Conservation (phyloP, 2,329 filamentous ascomycete species). For the Helotiales sp. region DNA sequence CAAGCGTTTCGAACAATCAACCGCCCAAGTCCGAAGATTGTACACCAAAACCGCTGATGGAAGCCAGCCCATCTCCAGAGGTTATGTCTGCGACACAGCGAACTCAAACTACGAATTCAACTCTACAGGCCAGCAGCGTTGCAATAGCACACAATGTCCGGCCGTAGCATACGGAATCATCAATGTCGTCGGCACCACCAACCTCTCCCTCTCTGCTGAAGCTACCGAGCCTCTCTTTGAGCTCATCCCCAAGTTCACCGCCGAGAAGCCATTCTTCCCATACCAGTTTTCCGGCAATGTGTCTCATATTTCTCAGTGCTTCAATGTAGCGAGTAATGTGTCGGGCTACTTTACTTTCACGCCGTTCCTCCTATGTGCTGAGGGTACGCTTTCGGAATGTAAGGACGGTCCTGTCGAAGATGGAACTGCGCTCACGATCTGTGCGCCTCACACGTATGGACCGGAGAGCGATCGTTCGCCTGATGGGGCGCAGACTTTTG, state of each 20-base stretch:
- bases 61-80: conserved; percentile 11
- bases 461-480: not conserved
- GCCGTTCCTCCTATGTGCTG: conserved; percentile 13
- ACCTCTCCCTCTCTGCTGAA: conserved; percentile 15
- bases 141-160: conserved; percentile 17
- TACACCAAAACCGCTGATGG: conserved; percentile 5
- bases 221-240: conserved; percentile 4
- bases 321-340: not conserved
- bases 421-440: conserved; percentile 16
- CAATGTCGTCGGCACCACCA: conserved; percentile 18
- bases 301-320: not conserved
- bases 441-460: conserved; percentile 10
- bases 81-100: conserved; percentile 15
- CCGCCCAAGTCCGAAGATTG: not conserved
- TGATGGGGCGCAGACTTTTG: conserved; percentile 1
- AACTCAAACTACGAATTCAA: conserved; percentile 12
- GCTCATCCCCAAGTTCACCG: conserved; percentile 13
- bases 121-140: conserved; percentile 1
- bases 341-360: conserved; percentile 17
- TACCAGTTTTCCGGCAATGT: conserved; percentile 16
- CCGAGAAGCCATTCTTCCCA: conserved; percentile 12
- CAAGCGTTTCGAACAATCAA: conserved; percentile 11
- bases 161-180: conserved; percentile 6
- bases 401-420: conserved; percentile 15
- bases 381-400: conserved; percentile 9